Base-by-base conservation (phyloP, 805 yeast species). In the Barnettozyma pratensis region DNA sequence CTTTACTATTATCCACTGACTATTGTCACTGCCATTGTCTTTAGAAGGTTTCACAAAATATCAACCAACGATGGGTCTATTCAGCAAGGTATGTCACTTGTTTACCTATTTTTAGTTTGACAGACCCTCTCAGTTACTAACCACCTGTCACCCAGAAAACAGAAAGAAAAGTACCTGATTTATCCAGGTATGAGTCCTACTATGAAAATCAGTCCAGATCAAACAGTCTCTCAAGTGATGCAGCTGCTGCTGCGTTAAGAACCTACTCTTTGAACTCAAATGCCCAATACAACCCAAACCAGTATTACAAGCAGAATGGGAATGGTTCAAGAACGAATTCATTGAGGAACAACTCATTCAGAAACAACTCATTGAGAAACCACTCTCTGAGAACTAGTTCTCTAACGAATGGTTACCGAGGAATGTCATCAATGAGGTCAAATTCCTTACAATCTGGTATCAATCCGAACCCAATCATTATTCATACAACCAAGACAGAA, bases 401-500 rank as follows among this genome's bases (percentile, higher is more conserved):
- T 5, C 14, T 44, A 9, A 41, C 25, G 14, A 34, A 37, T 14
- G 44, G 44, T 10, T 27, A 38, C 41, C 19, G 37, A 36, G 29
- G 35, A 7, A 31, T 25, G 7, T 39, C 39, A 27, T 52, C 55
- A n/a, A 34, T 50, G 28, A 42, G 45, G n/a, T 37, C 51, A 48
- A 9, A 50, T n/a, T 37, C 50, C 27, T 12, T 45, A 39, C n/a
- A 45, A 63, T n/a, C 12, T 2, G 29, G 36, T 7, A 26, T 19
- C 34, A 27, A 49, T 34, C 51, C 55, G 27, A 28, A 46, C 35
- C 55, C 59, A 39, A 51, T 70, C 29, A 70, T 77, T 7, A 71
- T 76, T 9, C 74, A 72, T 50, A 77, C 82, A 1, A 76, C 80
- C 9, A 75, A 72, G 53, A 76, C 77, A 29, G 68, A 68, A 48